Conservation (phyloP, 202 grass and related monocot genomes). For the Brachypodium distachyon region DNA sequence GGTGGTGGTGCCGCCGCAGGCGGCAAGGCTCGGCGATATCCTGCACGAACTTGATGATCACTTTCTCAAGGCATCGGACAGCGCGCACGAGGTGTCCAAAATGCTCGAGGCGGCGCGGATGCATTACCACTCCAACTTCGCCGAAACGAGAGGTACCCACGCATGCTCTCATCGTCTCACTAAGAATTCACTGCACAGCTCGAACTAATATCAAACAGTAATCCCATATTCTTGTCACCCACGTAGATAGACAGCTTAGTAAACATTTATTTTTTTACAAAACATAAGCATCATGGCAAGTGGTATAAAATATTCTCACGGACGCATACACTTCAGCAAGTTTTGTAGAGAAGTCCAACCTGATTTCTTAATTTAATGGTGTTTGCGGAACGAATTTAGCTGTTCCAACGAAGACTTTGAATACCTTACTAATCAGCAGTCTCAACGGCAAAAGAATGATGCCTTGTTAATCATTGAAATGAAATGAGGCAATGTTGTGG, state of each 20-base stretch:
- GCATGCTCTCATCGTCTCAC: neutral
- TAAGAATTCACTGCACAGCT: neutral
- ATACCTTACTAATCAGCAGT: neutral
- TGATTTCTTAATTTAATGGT: neutral
- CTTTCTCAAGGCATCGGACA: slow-evolving; percentile 65
- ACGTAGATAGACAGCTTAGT: neutral
- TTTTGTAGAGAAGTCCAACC: neutral
- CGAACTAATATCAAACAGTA: too few relatives aligned
- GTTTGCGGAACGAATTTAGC: neutral
- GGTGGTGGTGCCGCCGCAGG: neutral
- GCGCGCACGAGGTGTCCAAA: slow-evolving; percentile 80
- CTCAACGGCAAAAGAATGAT: neutral
- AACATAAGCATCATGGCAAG: neutral
- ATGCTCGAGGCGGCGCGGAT: slow-evolving; percentile 74
- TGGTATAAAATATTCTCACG: neutral
- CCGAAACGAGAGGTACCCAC: slow-evolving; percentile 52
- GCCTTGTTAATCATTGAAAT: neutral
- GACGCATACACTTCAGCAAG: neutral
- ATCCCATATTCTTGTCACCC: neutral
- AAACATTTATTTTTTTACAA: neutral
- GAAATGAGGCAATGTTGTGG: neutral
- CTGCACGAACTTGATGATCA: slow-evolving; percentile 53
- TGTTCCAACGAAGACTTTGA: slow-evolving; percentile 3
- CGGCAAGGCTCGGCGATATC: slow-evolving; percentile 40
- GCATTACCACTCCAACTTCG: slow-evolving; percentile 97